A percentile compares a stretch with the other conserved stretches of the same genome.
Conservation (phyloP, 176 grass and related monocot genomes). For the Chloris gayana region DNA sequence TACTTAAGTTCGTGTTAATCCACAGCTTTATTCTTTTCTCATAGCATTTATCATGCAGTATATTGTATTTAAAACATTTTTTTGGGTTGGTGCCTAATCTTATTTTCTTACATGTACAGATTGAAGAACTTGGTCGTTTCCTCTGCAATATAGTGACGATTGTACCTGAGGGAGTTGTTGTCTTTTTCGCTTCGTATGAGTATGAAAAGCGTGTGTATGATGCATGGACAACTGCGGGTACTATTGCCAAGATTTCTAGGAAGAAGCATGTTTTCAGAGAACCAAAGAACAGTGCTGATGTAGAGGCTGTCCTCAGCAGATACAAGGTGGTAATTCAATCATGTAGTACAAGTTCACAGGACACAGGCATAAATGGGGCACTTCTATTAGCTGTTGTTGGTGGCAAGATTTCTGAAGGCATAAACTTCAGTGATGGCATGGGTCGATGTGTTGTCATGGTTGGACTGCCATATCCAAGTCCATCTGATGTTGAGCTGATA, state of each 20-base stretch:
- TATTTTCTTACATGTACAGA: conserved; percentile 52
- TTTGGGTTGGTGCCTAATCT: conserved; percentile 23
- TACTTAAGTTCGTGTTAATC: neutral
- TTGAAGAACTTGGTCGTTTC: conserved; percentile 87
- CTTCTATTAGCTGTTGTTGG: conserved; percentile 90
- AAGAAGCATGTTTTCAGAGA: conserved; percentile 89
- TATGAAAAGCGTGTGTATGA: conserved; percentile 79
- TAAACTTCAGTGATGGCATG: conserved; percentile 95
- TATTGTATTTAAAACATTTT: conserved; percentile 18
- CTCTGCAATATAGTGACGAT: conserved; percentile 76
- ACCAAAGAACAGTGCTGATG: conserved; percentile 75
- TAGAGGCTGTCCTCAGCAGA: conserved; percentile 68
- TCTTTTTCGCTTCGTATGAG: conserved; percentile 89
- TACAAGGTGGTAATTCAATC: conserved; percentile 75
- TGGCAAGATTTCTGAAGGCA: conserved; percentile 96
- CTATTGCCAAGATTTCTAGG: conserved; percentile 74
- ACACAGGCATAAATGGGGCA: conserved; percentile 60
- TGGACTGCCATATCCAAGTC: conserved; percentile 95
- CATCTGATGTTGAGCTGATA: conserved; percentile 77
- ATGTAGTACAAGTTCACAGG: conserved; percentile 42
- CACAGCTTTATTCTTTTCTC: neutral
- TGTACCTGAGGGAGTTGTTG: conserved; percentile 84
- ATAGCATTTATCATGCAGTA: neutral
- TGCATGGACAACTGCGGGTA: conserved; percentile 75
- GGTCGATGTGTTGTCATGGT: conserved; percentile 96